Percentiles rank a stretch among this genome's conserved stretches.
Evolutionary conservation across 2,329 filamentous ascomycete species (phyloP).

Genomic region (Phyllosticta capitalensis): DNA sequence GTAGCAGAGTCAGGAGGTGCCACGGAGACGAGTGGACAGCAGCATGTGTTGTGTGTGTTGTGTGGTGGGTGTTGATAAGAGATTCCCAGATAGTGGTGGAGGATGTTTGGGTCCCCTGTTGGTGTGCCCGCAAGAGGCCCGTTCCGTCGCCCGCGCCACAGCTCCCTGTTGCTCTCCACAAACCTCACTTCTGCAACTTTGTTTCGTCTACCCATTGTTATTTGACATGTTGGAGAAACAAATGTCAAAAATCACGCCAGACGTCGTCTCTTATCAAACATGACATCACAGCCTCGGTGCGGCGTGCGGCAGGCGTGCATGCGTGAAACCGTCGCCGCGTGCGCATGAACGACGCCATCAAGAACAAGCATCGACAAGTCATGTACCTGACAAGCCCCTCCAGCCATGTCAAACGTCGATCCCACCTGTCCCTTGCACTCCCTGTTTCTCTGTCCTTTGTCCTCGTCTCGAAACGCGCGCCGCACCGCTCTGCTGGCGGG

Average conservation of each 20-base stretch:
- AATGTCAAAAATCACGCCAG: no score
- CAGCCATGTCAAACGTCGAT: neutral
- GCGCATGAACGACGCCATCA: neutral
- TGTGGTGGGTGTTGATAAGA: neutral
- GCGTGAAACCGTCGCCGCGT: neutral
- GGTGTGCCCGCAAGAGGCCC: neutral
- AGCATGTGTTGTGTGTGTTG: no score
- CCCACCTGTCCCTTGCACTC: neutral
- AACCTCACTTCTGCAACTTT: no score
- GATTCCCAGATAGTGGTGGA: no score
- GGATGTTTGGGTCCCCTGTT: no score
- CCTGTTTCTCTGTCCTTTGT: neutral
- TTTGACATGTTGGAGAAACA: no score
- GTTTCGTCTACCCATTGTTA: neutral
- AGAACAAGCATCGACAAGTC: no score
- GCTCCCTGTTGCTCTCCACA: no score
- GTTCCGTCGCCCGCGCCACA: neutral
- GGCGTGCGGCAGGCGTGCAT: neutral
- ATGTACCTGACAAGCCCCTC: neutral
- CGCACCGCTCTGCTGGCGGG: no score
- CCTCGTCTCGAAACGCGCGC: no score
- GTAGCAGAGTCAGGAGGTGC: neutral
- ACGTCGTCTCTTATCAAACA: neutral
- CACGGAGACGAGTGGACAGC: neutral
- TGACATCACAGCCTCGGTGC: neutral